phyloP scores from a whole-genome alignment of 1,284 basidiomycete genomes.

The Filobasidium uniguttulatum region DNA sequence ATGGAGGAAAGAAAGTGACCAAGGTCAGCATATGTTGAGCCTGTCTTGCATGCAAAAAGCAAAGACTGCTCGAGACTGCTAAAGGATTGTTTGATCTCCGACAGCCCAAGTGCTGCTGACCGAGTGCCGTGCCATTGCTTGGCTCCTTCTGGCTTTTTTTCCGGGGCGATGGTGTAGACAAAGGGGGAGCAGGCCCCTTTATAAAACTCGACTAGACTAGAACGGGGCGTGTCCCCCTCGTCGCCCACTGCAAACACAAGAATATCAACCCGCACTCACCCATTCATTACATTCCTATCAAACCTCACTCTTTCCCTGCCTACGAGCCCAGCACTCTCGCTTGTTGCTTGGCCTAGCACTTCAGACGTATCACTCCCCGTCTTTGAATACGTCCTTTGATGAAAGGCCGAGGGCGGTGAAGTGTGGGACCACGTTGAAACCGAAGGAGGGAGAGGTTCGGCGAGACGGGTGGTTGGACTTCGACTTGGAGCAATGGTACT shows the following conservation, averaged over 20 bases:
- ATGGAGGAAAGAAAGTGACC: no score
- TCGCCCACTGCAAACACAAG: not conserved
- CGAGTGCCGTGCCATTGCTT: no score
- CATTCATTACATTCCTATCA: not conserved
- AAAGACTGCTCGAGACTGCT: no score
- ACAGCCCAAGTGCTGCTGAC: no score
- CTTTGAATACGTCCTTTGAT: not conserved
- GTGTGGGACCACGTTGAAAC: not conserved
- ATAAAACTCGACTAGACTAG: not conserved
- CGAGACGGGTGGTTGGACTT: not conserved
- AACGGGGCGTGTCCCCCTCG: not conserved
- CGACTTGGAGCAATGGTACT: not conserved
- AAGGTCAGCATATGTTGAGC: not conserved
- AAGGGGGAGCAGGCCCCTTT: no score
- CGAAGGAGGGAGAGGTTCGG: not conserved
- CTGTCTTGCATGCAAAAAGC: not conserved
- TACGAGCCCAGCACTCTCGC: not conserved
- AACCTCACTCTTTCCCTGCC: conserved; percentile 1
- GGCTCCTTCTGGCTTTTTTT: no score
- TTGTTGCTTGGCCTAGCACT: not conserved
- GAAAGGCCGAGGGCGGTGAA: not conserved
- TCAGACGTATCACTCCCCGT: not conserved
- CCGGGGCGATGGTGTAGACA: not conserved
- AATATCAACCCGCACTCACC: not conserved
- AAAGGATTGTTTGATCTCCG: no score